Evolutionary conservation across 2,329 filamentous ascomycete genomes (phyloP), one percentile per base, ranked within the genome.

Genomic region (Aspergillus fumigatiaffinis): DNA sequence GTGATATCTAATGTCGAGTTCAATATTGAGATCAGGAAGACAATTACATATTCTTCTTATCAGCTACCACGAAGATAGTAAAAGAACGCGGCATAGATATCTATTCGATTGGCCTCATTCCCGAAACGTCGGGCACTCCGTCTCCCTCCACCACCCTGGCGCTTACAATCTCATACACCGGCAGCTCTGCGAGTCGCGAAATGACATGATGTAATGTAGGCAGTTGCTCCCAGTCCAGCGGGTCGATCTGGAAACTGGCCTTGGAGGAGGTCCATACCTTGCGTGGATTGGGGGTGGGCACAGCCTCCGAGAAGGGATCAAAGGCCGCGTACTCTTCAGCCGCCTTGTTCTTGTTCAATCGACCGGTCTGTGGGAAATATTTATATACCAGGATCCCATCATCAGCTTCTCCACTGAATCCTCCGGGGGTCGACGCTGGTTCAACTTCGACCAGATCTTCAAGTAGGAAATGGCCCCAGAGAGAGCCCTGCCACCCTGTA

Each of bases 201-300:
- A 83, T 71, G 8, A 87, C 70, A 66, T 86, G 81, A 63, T 87
- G 84, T 52, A 87, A 70, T 2, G 84, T 87, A 0, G 85, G 85
- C 59, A 87, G 65, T 8, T 71, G 73, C 50, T 83, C 73, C 82
- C 79, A 82, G 62, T 84, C 79, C 17, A 79, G 61, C 0, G 71
- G 70, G 29, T 82, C 75, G 56, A 85, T 78, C 49, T 72, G 68
- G 51, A 87, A 67, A 3, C 66, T 75, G 0, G 79, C 79, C 17
- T 74, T 75, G 1, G 63, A 35, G 12, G 32, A 35, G 32, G 32
- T 35, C 32, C 14, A 35, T 17, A 35, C 32, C 32, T 35, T 35
- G 32, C 5, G 32, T 17, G 32, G 32, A 35, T 67, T 0, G 79
- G 56, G 50, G 52, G 52, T 17, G 52, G 60, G 63, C 14, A 62